These are phyloP conservation scores for Hemileccinum impolitum DNA, from an alignment of 768 basidiomycete genomes.

Conservation along the genomic window DNA sequence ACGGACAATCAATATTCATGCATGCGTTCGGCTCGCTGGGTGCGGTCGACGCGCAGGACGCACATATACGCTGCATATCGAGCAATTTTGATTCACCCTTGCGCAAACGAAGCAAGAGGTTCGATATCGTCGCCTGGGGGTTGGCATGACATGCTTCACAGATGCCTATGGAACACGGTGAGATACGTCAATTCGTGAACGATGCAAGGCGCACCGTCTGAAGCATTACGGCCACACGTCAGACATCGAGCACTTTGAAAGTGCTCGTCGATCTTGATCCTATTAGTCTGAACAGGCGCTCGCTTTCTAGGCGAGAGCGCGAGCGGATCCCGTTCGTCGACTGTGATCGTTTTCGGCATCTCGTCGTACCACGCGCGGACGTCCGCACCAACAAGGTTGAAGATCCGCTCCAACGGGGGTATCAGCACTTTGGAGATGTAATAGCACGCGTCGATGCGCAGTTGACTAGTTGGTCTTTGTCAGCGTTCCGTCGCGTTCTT, in stretches of 20 bases:
- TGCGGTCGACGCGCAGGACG: conserved; percentile 59
- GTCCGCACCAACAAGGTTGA: conserved; percentile 88
- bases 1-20: conserved; percentile 83
- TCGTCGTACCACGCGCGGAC: conserved; percentile 82
- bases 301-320: conserved; percentile 36
- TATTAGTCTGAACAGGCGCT: conserved; percentile 31
- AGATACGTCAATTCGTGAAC: neutral
- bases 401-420: conserved; percentile 85
- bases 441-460: conserved; percentile 80
- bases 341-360: conserved; percentile 64
- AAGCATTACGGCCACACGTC: conserved; percentile 56
- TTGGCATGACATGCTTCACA: conserved; percentile 58
- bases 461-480: conserved; percentile 42
- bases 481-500: neutral
- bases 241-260: conserved; percentile 70
- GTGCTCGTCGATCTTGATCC: conserved; percentile 67
- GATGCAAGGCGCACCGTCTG: conserved; percentile 40
- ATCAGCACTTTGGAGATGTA: conserved; percentile 88
- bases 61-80: conserved; percentile 67
- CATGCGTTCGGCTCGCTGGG: conserved; percentile 63
- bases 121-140: conserved; percentile 53
- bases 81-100: conserved; percentile 52
- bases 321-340: conserved; percentile 34
- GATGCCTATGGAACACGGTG: conserved; percentile 40
- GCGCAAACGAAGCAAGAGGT: conserved; percentile 52